Base-by-base conservation (phyloP, 148 eudicot genomes). In the Dysphania ambrosioides region DNA sequence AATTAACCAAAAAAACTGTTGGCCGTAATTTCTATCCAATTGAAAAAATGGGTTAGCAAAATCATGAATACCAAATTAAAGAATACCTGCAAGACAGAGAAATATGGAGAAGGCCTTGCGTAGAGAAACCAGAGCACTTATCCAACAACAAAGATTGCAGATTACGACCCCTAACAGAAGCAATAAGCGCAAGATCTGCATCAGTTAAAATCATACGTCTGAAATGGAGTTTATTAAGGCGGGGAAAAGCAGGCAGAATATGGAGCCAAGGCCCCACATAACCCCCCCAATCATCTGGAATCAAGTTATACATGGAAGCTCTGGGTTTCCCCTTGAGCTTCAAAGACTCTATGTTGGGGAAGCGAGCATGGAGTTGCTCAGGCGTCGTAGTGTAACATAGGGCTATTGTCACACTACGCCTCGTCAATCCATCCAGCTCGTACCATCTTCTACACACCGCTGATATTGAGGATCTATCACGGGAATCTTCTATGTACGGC, bases 201-300 rank as follows among this genome's bases (percentile, higher is more conserved):
- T 96, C 99, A 12, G 27, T 85, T 2, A 96, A 90, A 74, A 96
- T 96, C 99, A 96, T 96, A 7, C 99, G 74, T 24, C 99, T 77
- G 21, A 96, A 87, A 81, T 96, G 99, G 55, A 96, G 82, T 19
- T 77, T 72, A 44, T 85, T 86, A 65, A 96, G 76, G n/a, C 49
- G 79, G 1, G 76, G 76, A 70, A 96, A 84, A 34, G 72, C 79
- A 15, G 72, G 79, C 8, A 82, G 12, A 0, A 77, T 21, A 27
- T 70, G 44, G 27, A 88, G 78, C 99, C 99, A 96, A 0, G 97
- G 94, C 12, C 81, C 77, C 15, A 78, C 97, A n/a, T 86, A 90
- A 6, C 99, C 99, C 0, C 99, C 99, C 99, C 99, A 96, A 79
- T 96, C 91, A 49, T 89, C 91, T 0, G 99, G 97, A 0, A 96